Evolutionary conservation across 2,329 filamentous ascomycete species (phyloP), one percentile per base, ranked within the genome.

Genomic region (Ophiocordyceps camponoti-floridani): DNA sequence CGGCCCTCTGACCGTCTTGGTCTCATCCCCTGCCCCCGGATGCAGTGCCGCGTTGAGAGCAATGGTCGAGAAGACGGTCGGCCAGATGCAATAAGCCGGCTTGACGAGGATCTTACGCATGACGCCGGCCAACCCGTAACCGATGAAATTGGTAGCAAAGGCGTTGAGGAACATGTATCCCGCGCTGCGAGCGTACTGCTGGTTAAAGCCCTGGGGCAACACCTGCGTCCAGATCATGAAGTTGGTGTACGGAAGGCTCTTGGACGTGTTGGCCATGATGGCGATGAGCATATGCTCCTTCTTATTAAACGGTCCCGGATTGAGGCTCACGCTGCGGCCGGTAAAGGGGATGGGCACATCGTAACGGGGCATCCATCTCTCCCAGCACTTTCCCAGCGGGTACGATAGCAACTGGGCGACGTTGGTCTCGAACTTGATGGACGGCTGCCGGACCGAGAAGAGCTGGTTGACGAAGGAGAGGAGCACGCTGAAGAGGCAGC

Each of bases 261-360:
- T 70, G 12, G 68, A 67, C 12, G 72, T 70, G 54, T 80, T 79
- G 45, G 78, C 74, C 70, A 75, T 75, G 55, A 75, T 72, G 47
- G 70, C 70, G 49, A 77, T 72, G 38, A 78, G 62, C 64, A 74
- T 73, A 53, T 78, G 74, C 55, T 78, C 74, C 58, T 78, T 78
- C 52, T 68, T 69, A 45, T 68, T 70, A 53, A 77, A 77, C 2
- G 67, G 68, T 0, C 72, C 72, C 0, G 73, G 72, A 51, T 75
- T 76, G 13, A 75, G 61, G 5, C 63, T 66, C 52, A 16, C 16
- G 14, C 71, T 67, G 18, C 64, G 61, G 19, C 68, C 68, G 40
- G 64, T 61, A 14, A 70, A 51, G 1, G 59, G 69, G 50, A 77
- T 63, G 31, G 67, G 66, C 41, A 54, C 59, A 48, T 73, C 68